Conservation (phyloP, 2,329 filamentous ascomycete species). For the Tolypocladium sp. region DNA sequence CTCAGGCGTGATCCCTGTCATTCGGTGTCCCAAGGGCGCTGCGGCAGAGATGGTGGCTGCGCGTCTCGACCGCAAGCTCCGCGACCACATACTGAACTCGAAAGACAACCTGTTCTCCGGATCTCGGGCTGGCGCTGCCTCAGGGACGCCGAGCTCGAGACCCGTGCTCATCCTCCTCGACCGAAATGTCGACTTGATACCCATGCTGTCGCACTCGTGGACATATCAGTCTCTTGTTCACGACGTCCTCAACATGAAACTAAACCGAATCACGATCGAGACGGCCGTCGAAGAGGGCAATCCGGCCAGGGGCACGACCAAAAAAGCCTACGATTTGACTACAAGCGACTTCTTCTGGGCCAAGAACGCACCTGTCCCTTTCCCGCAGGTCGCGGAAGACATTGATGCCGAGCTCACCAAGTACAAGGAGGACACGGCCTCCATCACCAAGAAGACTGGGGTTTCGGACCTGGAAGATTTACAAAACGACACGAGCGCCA, state of each 20-base stretch:
- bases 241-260: conserved; percentile 46
- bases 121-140: conserved; percentile 43
- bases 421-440: conserved; percentile 91
- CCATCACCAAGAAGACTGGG: conserved; percentile 91
- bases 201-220: conserved; percentile 95
- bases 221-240: conserved; percentile 76
- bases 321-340: conserved; percentile 83
- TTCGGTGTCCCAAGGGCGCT: conserved; percentile 84
- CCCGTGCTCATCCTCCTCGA: conserved; percentile 92
- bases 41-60: conserved; percentile 91
- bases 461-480: conserved; percentile 88
- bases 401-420: conserved; percentile 88
- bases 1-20: conserved; percentile 81
- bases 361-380: conserved; percentile 81
- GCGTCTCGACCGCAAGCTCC: conserved; percentile 88
- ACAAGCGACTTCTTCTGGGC: conserved; percentile 95
- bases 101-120: conserved; percentile 93
- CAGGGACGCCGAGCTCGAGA: conserved; percentile 60
- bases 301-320: conserved; percentile 64
- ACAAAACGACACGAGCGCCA: conserved; percentile 78
- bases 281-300: conserved; percentile 70
- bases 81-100: conserved; percentile 93
- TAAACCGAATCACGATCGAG: conserved; percentile 93
- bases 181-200: conserved; percentile 88
- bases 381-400: conserved; percentile 92